These are phyloP conservation scores for Discostella stelligera DNA, from an alignment of 352 stramenopile genomes.

Conservation along the genomic window DNA sequence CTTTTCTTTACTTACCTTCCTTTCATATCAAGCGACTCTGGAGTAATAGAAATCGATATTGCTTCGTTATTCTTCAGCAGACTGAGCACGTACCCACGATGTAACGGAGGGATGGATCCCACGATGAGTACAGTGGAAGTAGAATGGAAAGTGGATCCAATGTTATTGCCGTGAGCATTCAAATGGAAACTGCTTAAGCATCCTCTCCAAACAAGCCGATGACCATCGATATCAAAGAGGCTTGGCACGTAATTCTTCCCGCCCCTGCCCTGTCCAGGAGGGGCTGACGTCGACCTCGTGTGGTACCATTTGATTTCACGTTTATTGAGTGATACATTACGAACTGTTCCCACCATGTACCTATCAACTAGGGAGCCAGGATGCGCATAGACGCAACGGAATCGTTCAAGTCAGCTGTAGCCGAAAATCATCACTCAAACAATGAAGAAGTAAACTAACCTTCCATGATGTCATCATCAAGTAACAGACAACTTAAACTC, in stretches of 20 bases:
- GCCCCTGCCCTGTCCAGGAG: slow-evolving; percentile 28
- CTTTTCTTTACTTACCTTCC: slow-evolving; percentile 18
- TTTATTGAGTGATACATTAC: slow-evolving; percentile 9
- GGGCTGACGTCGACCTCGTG: slow-evolving; percentile 29
- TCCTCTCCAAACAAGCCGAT: slow-evolving; percentile 50
- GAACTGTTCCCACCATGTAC: slow-evolving; percentile 40
- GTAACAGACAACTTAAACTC: slow-evolving; percentile 39
- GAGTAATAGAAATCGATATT: slow-evolving; percentile 45
- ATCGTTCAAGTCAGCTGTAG: background rate
- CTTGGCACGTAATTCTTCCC: slow-evolving; percentile 27
- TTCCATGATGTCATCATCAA: slow-evolving; percentile 53
- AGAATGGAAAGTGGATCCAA: slow-evolving; percentile 14
- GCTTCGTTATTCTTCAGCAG: slow-evolving; percentile 42
- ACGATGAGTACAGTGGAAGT: slow-evolving; percentile 36
- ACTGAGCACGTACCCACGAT: slow-evolving; percentile 34
- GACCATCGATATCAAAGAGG: slow-evolving; percentile 46
- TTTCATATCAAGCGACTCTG: slow-evolving; percentile 46
- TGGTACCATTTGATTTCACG: slow-evolving; percentile 51
- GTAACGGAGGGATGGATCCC: slow-evolving; percentile 43
- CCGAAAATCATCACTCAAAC: background rate
- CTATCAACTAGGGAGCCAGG: slow-evolving; percentile 7
- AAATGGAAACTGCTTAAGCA: slow-evolving; percentile 15
- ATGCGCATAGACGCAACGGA: background rate
- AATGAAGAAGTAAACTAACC: slow-evolving; percentile 20
- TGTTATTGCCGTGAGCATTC: slow-evolving; percentile 5